phyloP scores from a whole-genome alignment of 768 basidiomycete species.

The Lactarius hatsudake region DNA sequence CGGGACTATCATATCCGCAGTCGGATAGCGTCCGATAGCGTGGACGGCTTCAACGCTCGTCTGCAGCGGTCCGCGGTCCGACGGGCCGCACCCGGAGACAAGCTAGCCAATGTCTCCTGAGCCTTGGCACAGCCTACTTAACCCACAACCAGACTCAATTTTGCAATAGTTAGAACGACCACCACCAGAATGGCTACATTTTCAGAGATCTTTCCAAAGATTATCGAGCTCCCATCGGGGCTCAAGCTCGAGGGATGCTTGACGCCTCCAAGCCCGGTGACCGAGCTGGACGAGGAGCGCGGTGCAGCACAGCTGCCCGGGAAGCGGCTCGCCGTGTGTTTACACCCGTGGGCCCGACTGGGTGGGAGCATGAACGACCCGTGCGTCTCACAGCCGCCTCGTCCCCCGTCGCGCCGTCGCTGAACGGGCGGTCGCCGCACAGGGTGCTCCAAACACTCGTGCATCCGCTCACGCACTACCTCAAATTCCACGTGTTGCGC shows the following conservation, averaged over 20 bases:
- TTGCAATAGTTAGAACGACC: not conserved
- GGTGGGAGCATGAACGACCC: constrained; percentile 75
- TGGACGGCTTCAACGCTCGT: too few species aligned
- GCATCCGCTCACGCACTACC: constrained; percentile 40
- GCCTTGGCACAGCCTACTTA: not conserved
- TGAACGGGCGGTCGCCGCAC: not conserved
- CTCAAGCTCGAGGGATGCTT: constrained; percentile 22
- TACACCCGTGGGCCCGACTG: constrained; percentile 86
- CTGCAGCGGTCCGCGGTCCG: not conserved
- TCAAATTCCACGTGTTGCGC: constrained; percentile 56
- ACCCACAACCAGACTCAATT: not conserved
- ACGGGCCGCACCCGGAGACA: not conserved
- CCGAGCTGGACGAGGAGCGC: constrained; percentile 21
- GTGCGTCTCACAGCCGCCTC: constrained; percentile 44
- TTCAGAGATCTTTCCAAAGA: constrained; percentile 12
- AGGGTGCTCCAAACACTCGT: constrained; percentile 49
- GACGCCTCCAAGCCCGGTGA: constrained; percentile 17
- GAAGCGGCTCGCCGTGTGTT: constrained; percentile 60
- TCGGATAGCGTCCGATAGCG: not conserved
- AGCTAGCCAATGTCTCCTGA: not conserved
- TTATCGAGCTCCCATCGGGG: constrained; percentile 23
- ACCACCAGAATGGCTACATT: constrained; percentile 4
- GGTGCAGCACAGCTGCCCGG: constrained; percentile 4
- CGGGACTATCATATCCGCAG: constrained; percentile 63
- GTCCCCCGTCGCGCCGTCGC: not conserved